phyloP scores from a whole-genome alignment of 495 filamentous ascomycete genomes.

The Massariosphaeria phaeospora region DNA sequence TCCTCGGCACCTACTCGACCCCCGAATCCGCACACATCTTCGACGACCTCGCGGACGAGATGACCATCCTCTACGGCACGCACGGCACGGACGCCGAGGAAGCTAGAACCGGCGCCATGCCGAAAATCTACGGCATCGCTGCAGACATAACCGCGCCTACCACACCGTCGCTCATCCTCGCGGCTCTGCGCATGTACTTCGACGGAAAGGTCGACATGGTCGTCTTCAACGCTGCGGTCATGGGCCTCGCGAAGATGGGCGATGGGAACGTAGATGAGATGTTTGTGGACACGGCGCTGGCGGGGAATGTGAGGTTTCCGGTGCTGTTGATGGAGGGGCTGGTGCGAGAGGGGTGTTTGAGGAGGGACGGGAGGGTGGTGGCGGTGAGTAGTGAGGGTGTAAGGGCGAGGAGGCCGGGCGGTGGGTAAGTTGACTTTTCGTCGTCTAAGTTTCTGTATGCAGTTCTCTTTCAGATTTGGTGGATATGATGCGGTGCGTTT shows the following conservation, averaged over 20 bases:
- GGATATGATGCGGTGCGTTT: background rate
- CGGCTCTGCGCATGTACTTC: slow-evolving; percentile 15
- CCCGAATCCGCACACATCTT: slow-evolving; percentile 22
- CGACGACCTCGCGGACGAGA: slow-evolving; percentile 17
- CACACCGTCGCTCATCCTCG: slow-evolving; percentile 1
- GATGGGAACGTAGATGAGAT: slow-evolving; percentile 12
- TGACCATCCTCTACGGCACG: slow-evolving; percentile 14
- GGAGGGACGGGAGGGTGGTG: slow-evolving; percentile 21
- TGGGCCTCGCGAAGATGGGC: slow-evolving; percentile 21
- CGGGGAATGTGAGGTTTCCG: slow-evolving; percentile 28
- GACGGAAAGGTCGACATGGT: slow-evolving; percentile 29
- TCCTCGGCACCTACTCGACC: slow-evolving; percentile 29
- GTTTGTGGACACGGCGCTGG: slow-evolving; percentile 16
- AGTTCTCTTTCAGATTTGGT: background rate
- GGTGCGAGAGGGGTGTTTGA: slow-evolving; percentile 13
- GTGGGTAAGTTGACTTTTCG: slow-evolving; percentile 14
- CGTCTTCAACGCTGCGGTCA: slow-evolving; percentile 31
- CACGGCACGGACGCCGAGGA: background rate
- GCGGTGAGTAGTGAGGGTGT: slow-evolving; percentile 28
- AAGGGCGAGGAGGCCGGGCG: slow-evolving; percentile 15
- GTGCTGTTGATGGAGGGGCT: slow-evolving; percentile 28
- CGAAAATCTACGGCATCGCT: slow-evolving; percentile 24
- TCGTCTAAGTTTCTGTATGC: background rate
- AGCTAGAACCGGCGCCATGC: background rate
- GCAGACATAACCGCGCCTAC: slow-evolving; percentile 21